A percentile compares a stretch with the other conserved stretches of the same genome.
Evolutionary conservation across 345 rosid species (phyloP).

Genomic region (Dipteronia dyeriana): DNA sequence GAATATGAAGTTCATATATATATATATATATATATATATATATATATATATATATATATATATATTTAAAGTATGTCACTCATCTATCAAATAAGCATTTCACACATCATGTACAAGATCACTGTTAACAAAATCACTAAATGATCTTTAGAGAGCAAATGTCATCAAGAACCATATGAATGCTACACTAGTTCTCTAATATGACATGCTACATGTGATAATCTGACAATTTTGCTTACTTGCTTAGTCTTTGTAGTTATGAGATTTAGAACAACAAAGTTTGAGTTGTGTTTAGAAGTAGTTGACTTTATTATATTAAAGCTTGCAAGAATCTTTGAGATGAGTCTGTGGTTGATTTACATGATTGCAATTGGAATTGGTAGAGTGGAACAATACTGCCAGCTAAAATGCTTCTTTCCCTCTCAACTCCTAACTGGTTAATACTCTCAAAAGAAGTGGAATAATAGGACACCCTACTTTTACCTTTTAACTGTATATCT

Average conservation of each 20-base stretch:
- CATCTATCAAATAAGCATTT: too few species aligned
- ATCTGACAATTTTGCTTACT: neutral
- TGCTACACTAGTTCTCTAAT: too few species aligned
- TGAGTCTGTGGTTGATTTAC: neutral
- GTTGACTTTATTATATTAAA: neutral
- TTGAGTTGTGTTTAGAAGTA: neutral
- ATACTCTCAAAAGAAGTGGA: neutral
- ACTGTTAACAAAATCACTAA: too few species aligned
- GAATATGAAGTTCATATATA: too few species aligned
- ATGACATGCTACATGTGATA: too few species aligned
- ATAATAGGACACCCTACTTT: neutral
- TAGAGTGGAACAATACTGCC: neutral
- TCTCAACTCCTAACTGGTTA: neutral
- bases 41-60: too few species aligned
- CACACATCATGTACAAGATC: too few species aligned
- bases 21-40: too few species aligned
- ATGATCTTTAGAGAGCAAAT: too few species aligned
- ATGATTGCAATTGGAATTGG: neutral
- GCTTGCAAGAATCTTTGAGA: neutral
- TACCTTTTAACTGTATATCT: neutral
- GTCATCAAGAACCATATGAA: too few species aligned
- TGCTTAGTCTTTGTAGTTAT: neutral
- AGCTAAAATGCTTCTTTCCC: neutral
- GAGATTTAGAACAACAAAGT: neutral
- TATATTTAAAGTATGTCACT: too few species aligned